Conservation (phyloP, 495 filamentous ascomycete genomes). For the Margaritispora aquatica region DNA sequence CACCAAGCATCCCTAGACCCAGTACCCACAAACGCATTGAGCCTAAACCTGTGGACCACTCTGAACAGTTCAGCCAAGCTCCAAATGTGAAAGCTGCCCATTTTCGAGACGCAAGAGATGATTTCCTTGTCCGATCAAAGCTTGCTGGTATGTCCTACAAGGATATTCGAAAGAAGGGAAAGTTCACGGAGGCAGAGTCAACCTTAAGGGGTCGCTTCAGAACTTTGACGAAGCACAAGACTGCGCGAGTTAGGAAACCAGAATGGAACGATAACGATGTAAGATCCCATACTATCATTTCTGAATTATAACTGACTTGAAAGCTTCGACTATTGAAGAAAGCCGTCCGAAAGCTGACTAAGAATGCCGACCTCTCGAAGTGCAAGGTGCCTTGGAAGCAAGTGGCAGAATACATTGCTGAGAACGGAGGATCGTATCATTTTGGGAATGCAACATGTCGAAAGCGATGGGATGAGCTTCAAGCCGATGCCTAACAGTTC, state of each 20-base stretch:
- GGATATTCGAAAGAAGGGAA: constrained; percentile 61
- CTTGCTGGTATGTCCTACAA: constrained; percentile 68
- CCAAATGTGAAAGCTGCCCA: constrained; percentile 10
- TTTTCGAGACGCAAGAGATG: constrained; percentile 41
- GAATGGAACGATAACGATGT: constrained; percentile 74
- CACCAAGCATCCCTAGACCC: neutral
- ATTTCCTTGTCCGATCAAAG: constrained; percentile 59
- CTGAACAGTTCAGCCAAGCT: neutral
- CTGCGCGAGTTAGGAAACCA: constrained; percentile 69
- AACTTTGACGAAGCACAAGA: constrained; percentile 70
- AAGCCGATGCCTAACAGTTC: neutral
- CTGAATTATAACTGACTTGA: constrained; percentile 9
- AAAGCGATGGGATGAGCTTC: constrained; percentile 64
- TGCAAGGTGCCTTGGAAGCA: constrained; percentile 76
- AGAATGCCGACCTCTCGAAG: constrained; percentile 15
- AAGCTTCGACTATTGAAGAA: constrained; percentile 44
- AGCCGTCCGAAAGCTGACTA: constrained; percentile 36
- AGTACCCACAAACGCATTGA: constrained; percentile 4
- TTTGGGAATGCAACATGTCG: constrained; percentile 87
- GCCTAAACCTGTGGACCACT: constrained; percentile 1
- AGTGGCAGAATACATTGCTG: constrained; percentile 64
- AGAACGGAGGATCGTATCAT: constrained; percentile 68
- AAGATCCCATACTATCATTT: neutral
- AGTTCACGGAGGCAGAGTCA: constrained; percentile 75
- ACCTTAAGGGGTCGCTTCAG: constrained; percentile 78